Evolutionary conservation across 2,329 filamentous ascomycete genomes (phyloP), one percentile per base, ranked within the genome.

Genomic region (Colletotrichum cordylinicola): DNA sequence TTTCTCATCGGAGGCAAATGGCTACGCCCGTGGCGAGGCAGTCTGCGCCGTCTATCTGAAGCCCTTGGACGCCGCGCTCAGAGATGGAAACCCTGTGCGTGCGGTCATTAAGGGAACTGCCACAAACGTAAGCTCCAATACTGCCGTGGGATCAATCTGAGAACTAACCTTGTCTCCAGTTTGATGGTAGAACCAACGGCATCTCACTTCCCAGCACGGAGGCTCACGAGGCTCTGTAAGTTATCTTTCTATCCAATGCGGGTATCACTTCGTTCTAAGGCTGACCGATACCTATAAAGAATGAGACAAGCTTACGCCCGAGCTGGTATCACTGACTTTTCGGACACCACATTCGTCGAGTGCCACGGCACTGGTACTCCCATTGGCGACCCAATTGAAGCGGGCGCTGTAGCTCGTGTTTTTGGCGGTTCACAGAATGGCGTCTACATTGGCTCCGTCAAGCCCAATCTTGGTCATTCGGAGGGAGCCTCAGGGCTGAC

Each of bases 381-480:
- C 8, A 80, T 80, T 4, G 90, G 90, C 4, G 90, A 92, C 75
- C 89, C 90, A 0, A 75, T 81, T 1, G 86, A 88, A 69, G 78
- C 82, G 0, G 62, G 62, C 0, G 85, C 83, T 1, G 80, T 87
- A 8, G 76, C 77, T 1, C 72, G 68, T 2, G 79, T 82, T 2
- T 85, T 84, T 73, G 80, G 79, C 0, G 31, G 18, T 4, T 56
- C 52, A 33, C 64, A 78, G 2, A 43, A 76, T 2, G 80, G 79
- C 1, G 69, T 80, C 2, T 77, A 78, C 52, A 82, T 82, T 29
- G 82, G 81, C 18, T 13, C 82, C 79, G 6, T 76, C 7, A 87
- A 86, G 64, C 81, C 84, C 3, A 86, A 85, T 64, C 10, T 86
- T 4, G 85, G 85, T 3, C 85, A 86, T 70, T 72, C 78, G 2